Percentiles rank a stretch among this genome's conserved stretches.
These are phyloP conservation scores for Diaporthe amygdali DNA, from an alignment of 2,329 filamentous ascomycete genomes.

Conservation along the genomic window DNA sequence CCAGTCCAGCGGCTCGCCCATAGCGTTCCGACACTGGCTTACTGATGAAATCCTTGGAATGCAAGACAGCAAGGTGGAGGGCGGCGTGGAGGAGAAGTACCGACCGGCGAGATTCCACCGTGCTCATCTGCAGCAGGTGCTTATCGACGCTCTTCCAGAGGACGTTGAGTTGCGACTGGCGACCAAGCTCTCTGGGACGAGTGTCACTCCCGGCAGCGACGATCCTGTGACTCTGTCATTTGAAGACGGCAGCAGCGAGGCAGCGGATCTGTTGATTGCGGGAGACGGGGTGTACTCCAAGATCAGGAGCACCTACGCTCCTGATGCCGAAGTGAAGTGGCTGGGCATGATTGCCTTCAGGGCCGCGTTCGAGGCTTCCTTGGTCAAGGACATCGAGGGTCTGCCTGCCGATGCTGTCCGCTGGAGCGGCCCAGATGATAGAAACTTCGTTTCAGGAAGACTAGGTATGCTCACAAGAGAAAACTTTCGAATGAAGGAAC, in stretches of 20 bases:
- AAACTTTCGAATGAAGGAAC: not conserved
- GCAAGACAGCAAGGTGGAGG: conserved; percentile 34
- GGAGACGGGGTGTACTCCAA: conserved; percentile 15
- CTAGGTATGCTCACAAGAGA: not conserved
- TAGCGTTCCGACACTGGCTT: not conserved
- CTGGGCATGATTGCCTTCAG: conserved; percentile 43
- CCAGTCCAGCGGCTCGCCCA: conserved; percentile 26
- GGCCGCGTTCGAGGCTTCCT: conserved; percentile 38
- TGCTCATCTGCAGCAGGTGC: conserved; percentile 39
- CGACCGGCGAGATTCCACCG: conserved; percentile 41
- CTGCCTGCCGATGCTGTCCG: conserved; percentile 41
- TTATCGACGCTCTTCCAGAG: conserved; percentile 36
- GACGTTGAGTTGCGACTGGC: conserved; percentile 38
- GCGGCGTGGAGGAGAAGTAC: conserved; percentile 36
- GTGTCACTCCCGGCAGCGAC: conserved; percentile 11
- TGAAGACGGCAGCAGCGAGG: not conserved
- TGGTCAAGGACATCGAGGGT: conserved; percentile 37
- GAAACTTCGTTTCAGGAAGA: not conserved
- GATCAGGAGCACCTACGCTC: not conserved
- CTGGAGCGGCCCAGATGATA: conserved; percentile 29
- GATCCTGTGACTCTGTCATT: conserved; percentile 25
- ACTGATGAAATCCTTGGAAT: conserved; percentile 31
- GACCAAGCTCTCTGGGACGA: conserved; percentile 27
- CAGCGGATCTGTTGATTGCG: conserved; percentile 15
- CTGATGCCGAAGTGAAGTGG: conserved; percentile 37